Evolutionary conservation across 2,329 filamentous ascomycete genomes (phyloP).

Genomic region (Madurella mycetomatis): DNA sequence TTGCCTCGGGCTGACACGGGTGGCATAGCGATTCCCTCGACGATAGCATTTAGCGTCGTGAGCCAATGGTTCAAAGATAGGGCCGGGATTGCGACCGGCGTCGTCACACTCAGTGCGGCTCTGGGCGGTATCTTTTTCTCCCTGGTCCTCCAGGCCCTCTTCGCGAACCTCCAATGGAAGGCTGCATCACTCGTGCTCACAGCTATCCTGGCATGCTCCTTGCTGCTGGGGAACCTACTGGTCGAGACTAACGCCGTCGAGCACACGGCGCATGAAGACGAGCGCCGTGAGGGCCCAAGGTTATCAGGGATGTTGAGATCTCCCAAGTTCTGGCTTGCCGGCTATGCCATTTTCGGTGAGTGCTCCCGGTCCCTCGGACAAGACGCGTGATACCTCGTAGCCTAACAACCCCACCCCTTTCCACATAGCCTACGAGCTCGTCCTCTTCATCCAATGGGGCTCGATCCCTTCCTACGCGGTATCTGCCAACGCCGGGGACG

Average conservation of each 20-base stretch:
- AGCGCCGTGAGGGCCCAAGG: slow-evolving; percentile 1
- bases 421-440: slow-evolving; percentile 29
- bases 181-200: slow-evolving; percentile 24
- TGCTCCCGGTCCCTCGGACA: background rate
- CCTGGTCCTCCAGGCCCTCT: slow-evolving; percentile 26
- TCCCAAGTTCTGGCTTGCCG: slow-evolving; percentile 27
- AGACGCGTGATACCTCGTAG: background rate
- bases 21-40: slow-evolving; percentile 25
- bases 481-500: slow-evolving; percentile 19
- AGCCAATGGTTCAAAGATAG: slow-evolving; percentile 27
- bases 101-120: slow-evolving; percentile 28
- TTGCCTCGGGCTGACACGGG: background rate
- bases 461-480: slow-evolving; percentile 30
- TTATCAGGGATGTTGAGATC: slow-evolving; percentile 13
- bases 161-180: slow-evolving; percentile 24
- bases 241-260: slow-evolving; percentile 21
- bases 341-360: slow-evolving; percentile 29
- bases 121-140: slow-evolving; percentile 32
- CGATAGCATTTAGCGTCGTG: slow-evolving; percentile 25
- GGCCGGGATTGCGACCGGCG: slow-evolving; percentile 24
- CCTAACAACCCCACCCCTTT: slow-evolving; percentile 4
- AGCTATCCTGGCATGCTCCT: slow-evolving; percentile 19
- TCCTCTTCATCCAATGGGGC: slow-evolving; percentile 31
- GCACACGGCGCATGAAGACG: background rate
- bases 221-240: slow-evolving; percentile 22